Base-by-base conservation (phyloP, 1,284 basidiomycete genomes). In the Omphalotus olearius region DNA sequence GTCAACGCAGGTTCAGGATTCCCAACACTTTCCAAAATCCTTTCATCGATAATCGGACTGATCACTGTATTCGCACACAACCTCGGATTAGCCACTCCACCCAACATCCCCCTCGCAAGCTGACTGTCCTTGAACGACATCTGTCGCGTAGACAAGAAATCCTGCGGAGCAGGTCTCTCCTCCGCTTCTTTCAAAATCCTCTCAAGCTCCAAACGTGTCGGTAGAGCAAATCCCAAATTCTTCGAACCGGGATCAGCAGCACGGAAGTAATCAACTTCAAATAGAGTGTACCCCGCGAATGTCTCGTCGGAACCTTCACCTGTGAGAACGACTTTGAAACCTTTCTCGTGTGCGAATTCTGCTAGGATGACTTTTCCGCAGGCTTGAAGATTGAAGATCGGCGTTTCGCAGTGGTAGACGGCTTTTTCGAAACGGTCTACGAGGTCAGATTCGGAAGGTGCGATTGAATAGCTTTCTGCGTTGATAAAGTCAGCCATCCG, bases 261-360 rank as follows among this genome's bases (percentile, higher is more conserved):
- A 10, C 59, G 53, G n/a, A 60, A 50, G 42, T 53, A 60, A 50
- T 60, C 57, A 14, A 45, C 40, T 1, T 51, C 25, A 25, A 57
- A 45, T 20, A 47, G 57, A 28, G 47, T 38, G 38, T 60, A 60
- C 10, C 59, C 59, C 11, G 51, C 59, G 18, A 60, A 59, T 2
- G 52, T 44, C 37, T 60, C 59, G n/a, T 60, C 59, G 3, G 59
- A 50, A 6, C 59, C 59, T 52, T 60, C 59, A 1, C 59, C 59
- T 11, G 57, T 54, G 11, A 60, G 52, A 16, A 57, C 56, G 23
- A 60, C 57, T 56, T 57, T 57, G 57, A 51, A 57, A 1, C 58
- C 58, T n/a, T 51, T 38, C 13, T 53, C 36, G 10, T 53, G 42
- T 36, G 57, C 57, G 11, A 48, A 48, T 26, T 55, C 54, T 2